Percentiles rank a stretch among this genome's conserved stretches.
Evolutionary conservation across 129 eudicot species (phyloP).

Genomic region (Scalesia atractyloides): DNA sequence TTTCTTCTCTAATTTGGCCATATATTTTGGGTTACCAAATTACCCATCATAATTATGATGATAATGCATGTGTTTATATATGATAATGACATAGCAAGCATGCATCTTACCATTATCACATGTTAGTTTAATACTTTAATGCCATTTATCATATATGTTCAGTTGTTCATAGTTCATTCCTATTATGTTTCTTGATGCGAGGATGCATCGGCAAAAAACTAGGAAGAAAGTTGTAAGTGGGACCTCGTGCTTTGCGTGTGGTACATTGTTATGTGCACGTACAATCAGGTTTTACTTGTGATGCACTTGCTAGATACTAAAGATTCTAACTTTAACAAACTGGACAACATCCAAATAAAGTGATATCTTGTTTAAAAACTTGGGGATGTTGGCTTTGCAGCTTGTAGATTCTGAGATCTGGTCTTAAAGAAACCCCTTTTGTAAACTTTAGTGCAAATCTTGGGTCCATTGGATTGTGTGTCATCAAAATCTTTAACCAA

Average conservation of each 20-base stretch:
- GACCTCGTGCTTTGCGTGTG: constrained; percentile 33
- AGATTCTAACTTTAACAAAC: constrained; percentile 41
- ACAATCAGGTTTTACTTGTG: constrained; percentile 24
- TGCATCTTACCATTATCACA: constrained; percentile 1
- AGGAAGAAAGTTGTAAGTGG: constrained; percentile 30
- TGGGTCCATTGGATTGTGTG: constrained; percentile 42
- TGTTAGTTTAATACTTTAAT: not conserved
- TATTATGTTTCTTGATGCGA: constrained; percentile 17
- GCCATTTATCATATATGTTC: constrained; percentile 3
- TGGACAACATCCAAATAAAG: constrained; percentile 36
- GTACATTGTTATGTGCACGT: constrained; percentile 45
- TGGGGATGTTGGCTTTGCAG: constrained; percentile 44
- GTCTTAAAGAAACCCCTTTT: constrained; percentile 46
- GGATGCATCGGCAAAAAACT: constrained; percentile 10
- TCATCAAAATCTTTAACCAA: constrained; percentile 31
- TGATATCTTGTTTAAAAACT: constrained; percentile 36
- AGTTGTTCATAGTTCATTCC: not conserved
- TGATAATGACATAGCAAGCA: constrained; percentile 26
- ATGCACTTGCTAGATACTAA: constrained; percentile 48
- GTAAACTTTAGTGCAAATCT: constrained; percentile 46
- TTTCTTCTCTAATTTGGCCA: constrained; percentile 41
- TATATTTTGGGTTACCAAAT: constrained; percentile 13
- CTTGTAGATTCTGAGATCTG: constrained; percentile 37
- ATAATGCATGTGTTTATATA: constrained; percentile 22
- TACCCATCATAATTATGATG: constrained; percentile 27